Percentiles rank a stretch among this genome's conserved stretches.
phyloP scores from a whole-genome alignment of 257 asterid species.

The Petunia axillaris region DNA sequence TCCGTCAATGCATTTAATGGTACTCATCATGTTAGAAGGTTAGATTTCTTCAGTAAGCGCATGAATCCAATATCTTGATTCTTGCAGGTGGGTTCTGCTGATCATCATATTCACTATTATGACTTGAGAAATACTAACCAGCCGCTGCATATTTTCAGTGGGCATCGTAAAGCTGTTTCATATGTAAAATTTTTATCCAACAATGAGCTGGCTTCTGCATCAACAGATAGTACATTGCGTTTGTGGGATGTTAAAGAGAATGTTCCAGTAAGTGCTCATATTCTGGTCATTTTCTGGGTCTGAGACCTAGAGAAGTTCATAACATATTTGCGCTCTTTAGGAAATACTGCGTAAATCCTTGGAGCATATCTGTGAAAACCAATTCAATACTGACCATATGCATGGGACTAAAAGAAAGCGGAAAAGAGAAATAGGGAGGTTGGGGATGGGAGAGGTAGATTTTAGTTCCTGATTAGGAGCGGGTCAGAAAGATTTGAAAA shows the following conservation, averaged over 20 bases:
- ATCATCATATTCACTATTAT: constrained; percentile 81
- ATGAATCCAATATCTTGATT: constrained; percentile 17
- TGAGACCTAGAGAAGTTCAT: background rate
- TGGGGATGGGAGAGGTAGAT: background rate
- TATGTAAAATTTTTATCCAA: constrained; percentile 80
- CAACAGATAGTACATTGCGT: constrained; percentile 87
- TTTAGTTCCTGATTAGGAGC: background rate
- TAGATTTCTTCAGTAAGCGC: background rate
- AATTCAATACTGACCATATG: background rate
- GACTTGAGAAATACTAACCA: constrained; percentile 78
- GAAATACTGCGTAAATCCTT: background rate
- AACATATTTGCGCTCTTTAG: background rate
- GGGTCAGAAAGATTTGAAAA: too few relatives aligned
- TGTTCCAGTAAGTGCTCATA: constrained; percentile 53
- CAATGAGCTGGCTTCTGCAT: constrained; percentile 86
- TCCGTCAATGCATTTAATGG: background rate
- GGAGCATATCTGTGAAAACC: background rate
- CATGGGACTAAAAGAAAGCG: background rate
- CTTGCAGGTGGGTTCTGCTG: constrained; percentile 89
- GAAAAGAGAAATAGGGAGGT: background rate
- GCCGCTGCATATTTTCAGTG: constrained; percentile 70
- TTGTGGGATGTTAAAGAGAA: constrained; percentile 87
- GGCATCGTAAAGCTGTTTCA: constrained; percentile 86
- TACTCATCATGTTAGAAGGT: background rate
- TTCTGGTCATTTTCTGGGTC: background rate